Conservation (phyloP, 2,329 filamentous ascomycete species). For the Clarireedia monteithiana region DNA sequence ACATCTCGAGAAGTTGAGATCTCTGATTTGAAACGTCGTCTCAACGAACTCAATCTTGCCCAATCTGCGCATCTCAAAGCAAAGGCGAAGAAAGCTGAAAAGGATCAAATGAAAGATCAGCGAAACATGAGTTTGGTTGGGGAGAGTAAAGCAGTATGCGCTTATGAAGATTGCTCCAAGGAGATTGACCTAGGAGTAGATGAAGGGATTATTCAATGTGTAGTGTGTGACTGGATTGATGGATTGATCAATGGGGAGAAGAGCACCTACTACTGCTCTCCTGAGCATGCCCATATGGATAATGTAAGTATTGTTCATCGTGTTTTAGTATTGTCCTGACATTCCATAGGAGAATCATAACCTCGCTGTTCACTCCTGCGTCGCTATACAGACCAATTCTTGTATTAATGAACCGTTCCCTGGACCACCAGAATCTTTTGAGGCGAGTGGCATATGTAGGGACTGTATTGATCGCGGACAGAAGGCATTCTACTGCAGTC, state of each 20-base stretch:
- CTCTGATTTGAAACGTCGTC: slow-evolving; percentile 11
- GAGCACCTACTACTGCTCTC: neutral
- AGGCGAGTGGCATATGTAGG: neutral
- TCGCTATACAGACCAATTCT: neutral
- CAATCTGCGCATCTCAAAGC: slow-evolving; percentile 24
- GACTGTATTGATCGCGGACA: neutral
- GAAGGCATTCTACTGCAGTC: neutral
- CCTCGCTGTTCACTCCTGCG: neutral
- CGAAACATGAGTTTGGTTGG: slow-evolving; percentile 10
- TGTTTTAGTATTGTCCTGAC: neutral
- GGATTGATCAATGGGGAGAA: neutral
- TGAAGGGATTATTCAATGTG: slow-evolving; percentile 21
- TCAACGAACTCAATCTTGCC: slow-evolving; percentile 25
- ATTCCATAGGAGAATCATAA: neutral
- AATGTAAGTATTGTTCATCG: neutral
- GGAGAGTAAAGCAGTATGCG: slow-evolving; percentile 15
- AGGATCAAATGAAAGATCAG: slow-evolving; percentile 13
- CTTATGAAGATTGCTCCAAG: slow-evolving; percentile 16
- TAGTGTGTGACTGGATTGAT: slow-evolving; percentile 25
- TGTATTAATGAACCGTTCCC: neutral
- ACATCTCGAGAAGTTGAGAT: slow-evolving; percentile 15
- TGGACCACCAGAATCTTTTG: neutral
- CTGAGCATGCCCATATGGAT: neutral
- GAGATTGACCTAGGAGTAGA: slow-evolving; percentile 19
- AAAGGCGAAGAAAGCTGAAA: slow-evolving; percentile 23